Base-by-base conservation (phyloP, 23 red algal species). In the Gracilaria caudata region DNA sequence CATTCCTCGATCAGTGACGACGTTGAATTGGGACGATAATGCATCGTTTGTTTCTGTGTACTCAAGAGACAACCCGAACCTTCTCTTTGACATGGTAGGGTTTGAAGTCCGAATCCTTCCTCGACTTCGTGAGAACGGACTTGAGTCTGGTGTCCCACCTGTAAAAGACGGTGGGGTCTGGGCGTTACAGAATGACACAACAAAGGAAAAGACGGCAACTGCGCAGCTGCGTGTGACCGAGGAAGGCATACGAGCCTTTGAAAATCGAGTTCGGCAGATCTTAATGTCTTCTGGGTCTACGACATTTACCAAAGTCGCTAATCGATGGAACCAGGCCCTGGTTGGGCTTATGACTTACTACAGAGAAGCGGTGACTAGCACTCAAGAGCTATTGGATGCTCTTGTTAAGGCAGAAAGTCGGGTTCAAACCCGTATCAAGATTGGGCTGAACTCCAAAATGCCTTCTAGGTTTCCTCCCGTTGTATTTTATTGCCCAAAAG, bases 401-500 rank as follows among this genome's bases (percentile, higher is more conserved):
- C 80, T 99, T 36, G 92, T 94, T 7, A 86, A 87, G 14, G 84
- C 88, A 56, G 92, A 99, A 61, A 92, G 93, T 68, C 93, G 97
- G 3, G 90, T 99, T 70, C 97, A 99, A 83, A 99, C 93, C 8
- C 77, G 97, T 12, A 95, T 99, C 85, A 99, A 99, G 86, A 94
- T 99, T 60, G 97, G 97, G 11, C 86, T 99, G 59, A 99, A 99
- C 68, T 99, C 97, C 0, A 99, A 99, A 82, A 99, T 99, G 97
- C 97, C 97, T 30, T 90, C 82, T 24, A 79, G 97, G 51, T 99
- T 95, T 73, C 97, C 97, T 55, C 93, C 97, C 19, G 80, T 88
- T 25, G 86, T 93, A n/a, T 99, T 99, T 61, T 95, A 99, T 63
- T 88, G 93, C 40, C 97, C 97, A 2, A 93, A 93, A 43, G 87